Evolutionary conservation across 192 early-diverging fungal species (phyloP), one percentile per base, ranked within the genome.

Genomic region (Bifiguratus adelaidae): DNA sequence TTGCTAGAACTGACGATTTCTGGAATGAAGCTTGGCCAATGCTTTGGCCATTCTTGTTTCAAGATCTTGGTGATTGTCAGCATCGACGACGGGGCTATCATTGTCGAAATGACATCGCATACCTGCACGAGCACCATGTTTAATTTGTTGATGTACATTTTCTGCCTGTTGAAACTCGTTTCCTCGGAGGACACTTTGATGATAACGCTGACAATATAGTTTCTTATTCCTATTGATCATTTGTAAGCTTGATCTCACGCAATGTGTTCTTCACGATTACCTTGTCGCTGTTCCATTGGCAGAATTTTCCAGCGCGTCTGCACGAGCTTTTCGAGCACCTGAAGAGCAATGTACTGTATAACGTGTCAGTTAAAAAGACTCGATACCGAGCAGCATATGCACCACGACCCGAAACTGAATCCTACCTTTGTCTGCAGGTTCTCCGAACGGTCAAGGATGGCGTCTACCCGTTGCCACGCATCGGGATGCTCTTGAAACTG

Each of bases 11-110:
- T 69, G 23, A 99, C 90, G 55, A 99, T 92, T 67, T 97, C 95
- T 15, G 96, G 88, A 53, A 99, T 97, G 58, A 99, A 99, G 21
- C 74, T 71, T 2, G 96, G 96, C 96, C 96, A 99, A 59, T 95
- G 92, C 57, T 90, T 89, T 9, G 96, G 96, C 96, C 96, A 99
- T 63, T 99, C 96, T 65, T 99, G 93, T 69, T 99, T 99, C 52
- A 99, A 62, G 40, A 99, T 95, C 88, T 91, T 52, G n/a, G n/a
- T n/a, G 18, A 26, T 36, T 11, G 11, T 6, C 24, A 44, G 29
- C 9, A 0, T 28, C 19, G 9, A 44, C 16, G n/a, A 24, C 24
- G n/a, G 29, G 24, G 5, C 5, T 13, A 8, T 15, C 3, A 7
- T 44, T 13, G 27, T 2, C 0, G 19, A 13, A 1, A 13, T 3